A percentile compares a stretch with the other conserved stretches of the same genome.
These are phyloP conservation scores for Flammula alnicola DNA, from an alignment of 1,284 basidiomycete genomes.

Conservation along the genomic window DNA sequence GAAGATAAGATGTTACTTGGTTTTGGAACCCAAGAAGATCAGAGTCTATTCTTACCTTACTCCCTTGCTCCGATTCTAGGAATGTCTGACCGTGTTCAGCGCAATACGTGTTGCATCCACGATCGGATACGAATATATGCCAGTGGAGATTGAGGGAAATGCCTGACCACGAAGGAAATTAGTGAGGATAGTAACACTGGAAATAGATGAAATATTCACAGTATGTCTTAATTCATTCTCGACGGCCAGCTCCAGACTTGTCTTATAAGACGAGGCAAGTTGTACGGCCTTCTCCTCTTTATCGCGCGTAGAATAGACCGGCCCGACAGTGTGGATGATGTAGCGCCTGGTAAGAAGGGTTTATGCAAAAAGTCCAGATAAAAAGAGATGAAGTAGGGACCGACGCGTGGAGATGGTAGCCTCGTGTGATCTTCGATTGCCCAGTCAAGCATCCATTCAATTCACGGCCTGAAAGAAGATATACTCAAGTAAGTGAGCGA, in stretches of 20 bases:
- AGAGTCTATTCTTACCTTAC: constrained; percentile 44
- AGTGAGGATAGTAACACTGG: constrained; percentile 3
- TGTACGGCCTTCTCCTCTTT: constrained; percentile 52
- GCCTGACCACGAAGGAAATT: constrained; percentile 48
- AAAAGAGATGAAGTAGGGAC: constrained; percentile 29
- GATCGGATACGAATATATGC: constrained; percentile 81
- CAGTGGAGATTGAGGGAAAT: constrained; percentile 82
- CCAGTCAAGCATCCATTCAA: constrained; percentile 84
- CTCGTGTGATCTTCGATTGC: constrained; percentile 82
- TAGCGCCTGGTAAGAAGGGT: constrained; percentile 51
- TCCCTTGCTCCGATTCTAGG: constrained; percentile 55
- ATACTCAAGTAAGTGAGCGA: neutral
- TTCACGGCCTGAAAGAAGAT: constrained; percentile 51
- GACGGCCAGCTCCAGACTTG: constrained; percentile 65
- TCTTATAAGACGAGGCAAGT: constrained; percentile 77
- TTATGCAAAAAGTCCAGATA: too few species aligned
- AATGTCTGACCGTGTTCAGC: constrained; percentile 61
- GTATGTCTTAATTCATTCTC: constrained; percentile 67
- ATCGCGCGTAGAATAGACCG: constrained; percentile 61
- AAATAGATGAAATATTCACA: constrained; percentile 47
- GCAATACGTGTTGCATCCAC: constrained; percentile 74
- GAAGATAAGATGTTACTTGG: neutral
- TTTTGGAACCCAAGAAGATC: neutral
- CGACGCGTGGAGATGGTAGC: constrained; percentile 73
- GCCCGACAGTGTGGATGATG: constrained; percentile 93